Evolutionary conservation across 371 early-diverging fungal genomes (phyloP).

Genomic region (Zopfochytrium polystomum): DNA sequence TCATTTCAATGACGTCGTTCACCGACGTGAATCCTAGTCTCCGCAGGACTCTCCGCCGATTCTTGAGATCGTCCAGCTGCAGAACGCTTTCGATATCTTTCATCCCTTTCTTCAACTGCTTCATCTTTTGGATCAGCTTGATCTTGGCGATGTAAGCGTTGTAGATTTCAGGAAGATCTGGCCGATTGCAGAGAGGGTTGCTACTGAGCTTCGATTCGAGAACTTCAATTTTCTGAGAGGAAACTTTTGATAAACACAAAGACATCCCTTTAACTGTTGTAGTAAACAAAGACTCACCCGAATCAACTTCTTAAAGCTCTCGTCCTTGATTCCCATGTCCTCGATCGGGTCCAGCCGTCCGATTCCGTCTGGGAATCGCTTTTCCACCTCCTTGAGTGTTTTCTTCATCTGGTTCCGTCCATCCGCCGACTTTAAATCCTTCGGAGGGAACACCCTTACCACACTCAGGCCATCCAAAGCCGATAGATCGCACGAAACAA

Average conservation of each 20-base stretch:
- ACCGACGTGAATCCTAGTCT: conserved; percentile 80
- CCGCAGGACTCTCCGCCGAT: conserved; percentile 85
- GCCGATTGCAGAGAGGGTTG: conserved; percentile 57
- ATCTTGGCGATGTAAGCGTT: conserved; percentile 64
- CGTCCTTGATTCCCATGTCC: conserved; percentile 86
- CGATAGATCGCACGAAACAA: conserved; percentile 76
- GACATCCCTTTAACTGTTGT: not conserved
- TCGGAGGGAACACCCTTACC: conserved; percentile 74
- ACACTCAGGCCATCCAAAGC: conserved; percentile 72
- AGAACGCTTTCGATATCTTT: conserved; percentile 75
- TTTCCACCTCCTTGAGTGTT: conserved; percentile 69
- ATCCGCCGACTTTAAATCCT: conserved; percentile 61
- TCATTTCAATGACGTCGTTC: conserved; percentile 88
- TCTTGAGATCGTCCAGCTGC: conserved; percentile 90
- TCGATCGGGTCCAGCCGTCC: conserved; percentile 84
- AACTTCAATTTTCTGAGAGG: conserved; percentile 59
- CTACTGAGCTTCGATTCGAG: conserved; percentile 63
- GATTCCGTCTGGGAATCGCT: conserved; percentile 69
- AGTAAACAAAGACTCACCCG: conserved; percentile 34
- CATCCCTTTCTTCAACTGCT: conserved; percentile 66
- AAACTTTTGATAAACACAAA: not conserved
- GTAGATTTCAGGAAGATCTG: conserved; percentile 60
- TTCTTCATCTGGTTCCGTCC: conserved; percentile 62
- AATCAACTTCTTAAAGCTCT: conserved; percentile 70
- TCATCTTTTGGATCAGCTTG: conserved; percentile 57